A percentile compares a stretch with the other conserved stretches of the same genome.
phyloP scores from a whole-genome alignment of 306 rosid genomes.

The Begonia masoniana region DNA sequence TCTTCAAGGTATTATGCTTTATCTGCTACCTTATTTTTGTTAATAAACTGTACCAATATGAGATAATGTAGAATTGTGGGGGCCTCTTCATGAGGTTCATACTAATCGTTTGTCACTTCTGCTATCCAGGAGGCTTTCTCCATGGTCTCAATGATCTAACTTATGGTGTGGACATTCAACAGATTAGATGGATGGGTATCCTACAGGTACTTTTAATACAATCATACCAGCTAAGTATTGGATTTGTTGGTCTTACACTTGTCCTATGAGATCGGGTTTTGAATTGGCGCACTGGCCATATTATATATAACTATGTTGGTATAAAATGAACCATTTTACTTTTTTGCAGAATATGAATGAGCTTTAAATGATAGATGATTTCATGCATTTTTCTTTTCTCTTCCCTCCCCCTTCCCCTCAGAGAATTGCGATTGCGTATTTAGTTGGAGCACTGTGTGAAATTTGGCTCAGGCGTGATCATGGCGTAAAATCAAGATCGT shows the following conservation, averaged over 20 bases:
- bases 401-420: conserved; percentile 16
- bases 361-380: neutral
- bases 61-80: too few relatives aligned
- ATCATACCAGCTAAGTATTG: too few relatives aligned
- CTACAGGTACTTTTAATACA: conserved; percentile 43
- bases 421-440: conserved; percentile 85
- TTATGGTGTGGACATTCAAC: conserved; percentile 76
- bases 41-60: too few relatives aligned
- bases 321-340: neutral
- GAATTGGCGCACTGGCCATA: neutral
- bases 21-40: conserved; percentile 1
- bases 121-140: conserved; percentile 66
- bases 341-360: too few relatives aligned
- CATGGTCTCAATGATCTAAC: conserved; percentile 62
- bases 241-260: neutral
- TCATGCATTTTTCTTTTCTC: neutral
- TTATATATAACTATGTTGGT: too few relatives aligned
- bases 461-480: conserved; percentile 77
- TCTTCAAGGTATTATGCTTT: conserved; percentile 59
- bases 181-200: conserved; percentile 77
- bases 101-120: conserved; percentile 6
- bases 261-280: neutral
- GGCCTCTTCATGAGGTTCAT: conserved; percentile 1
- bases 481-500: conserved; percentile 39
- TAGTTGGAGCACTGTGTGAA: conserved; percentile 70